These are phyloP conservation scores for Aegilops sharonensis DNA, from an alignment of 176 grass and related monocot species.

Conservation along the genomic window DNA sequence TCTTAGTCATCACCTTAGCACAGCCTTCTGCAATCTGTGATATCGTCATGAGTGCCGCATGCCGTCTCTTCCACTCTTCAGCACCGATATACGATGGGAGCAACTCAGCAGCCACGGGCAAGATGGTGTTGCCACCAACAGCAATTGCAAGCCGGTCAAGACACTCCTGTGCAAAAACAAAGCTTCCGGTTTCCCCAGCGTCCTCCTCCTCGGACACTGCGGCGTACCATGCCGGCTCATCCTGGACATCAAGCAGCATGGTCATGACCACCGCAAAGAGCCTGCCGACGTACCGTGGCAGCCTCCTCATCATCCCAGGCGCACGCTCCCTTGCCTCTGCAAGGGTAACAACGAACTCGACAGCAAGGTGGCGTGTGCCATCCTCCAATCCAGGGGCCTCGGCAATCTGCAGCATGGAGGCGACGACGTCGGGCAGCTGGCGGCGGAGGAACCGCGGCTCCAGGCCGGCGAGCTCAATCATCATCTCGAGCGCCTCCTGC, in stretches of 20 bases:
- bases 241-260: slow-evolving; percentile 87
- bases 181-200: slow-evolving; percentile 77
- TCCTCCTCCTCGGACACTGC: slow-evolving; percentile 80
- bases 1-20: slow-evolving; percentile 93
- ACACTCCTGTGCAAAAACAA: slow-evolving; percentile 80
- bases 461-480: slow-evolving; percentile 76
- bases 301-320: slow-evolving; percentile 88
- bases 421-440: slow-evolving; percentile 84
- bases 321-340: slow-evolving; percentile 87
- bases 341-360: slow-evolving; percentile 89
- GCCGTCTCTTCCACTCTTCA: slow-evolving; percentile 81
- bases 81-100: slow-evolving; percentile 65
- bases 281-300: slow-evolving; percentile 72
- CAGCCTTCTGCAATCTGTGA: slow-evolving; percentile 97
- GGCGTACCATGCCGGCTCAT: slow-evolving; percentile 78
- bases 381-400: slow-evolving; percentile 83
- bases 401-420: slow-evolving; percentile 84
- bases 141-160: slow-evolving; percentile 83
- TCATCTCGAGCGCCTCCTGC: slow-evolving; percentile 92
- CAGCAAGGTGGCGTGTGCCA: slow-evolving; percentile 85
- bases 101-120: slow-evolving; percentile 81
- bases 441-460: slow-evolving; percentile 86
- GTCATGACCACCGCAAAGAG: slow-evolving; percentile 88
- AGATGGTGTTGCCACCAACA: slow-evolving; percentile 85
- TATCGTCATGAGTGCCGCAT: slow-evolving; percentile 75